Evolutionary conservation across 257 asterid species (phyloP).

Genomic region (Capsicum rhomboideum): DNA sequence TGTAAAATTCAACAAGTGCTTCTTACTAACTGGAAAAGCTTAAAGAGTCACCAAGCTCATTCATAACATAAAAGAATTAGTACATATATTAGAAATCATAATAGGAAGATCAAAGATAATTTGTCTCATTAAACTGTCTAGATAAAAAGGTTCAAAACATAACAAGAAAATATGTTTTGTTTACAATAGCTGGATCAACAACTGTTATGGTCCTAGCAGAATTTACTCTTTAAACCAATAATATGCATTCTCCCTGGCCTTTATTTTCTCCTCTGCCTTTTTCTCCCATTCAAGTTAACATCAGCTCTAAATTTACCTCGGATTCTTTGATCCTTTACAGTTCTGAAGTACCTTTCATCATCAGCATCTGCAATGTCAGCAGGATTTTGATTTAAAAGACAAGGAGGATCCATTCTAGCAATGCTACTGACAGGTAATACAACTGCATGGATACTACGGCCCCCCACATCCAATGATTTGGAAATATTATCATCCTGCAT

Average conservation of each 20-base stretch:
- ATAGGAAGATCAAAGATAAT: background rate
- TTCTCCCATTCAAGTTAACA: conserved; percentile 17
- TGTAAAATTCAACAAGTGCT: background rate
- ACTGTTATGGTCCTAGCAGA: background rate
- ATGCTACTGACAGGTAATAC: background rate
- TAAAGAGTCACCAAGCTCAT: background rate
- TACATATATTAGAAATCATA: background rate
- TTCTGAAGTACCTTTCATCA: conserved; percentile 39
- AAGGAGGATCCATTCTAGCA: background rate
- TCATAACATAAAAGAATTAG: background rate
- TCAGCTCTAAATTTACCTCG: background rate
- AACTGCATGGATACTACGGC: background rate
- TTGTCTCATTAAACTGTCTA: background rate
- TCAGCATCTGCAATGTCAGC: conserved; percentile 56
- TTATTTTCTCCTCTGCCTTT: conserved; percentile 26
- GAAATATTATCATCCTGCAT: background rate
- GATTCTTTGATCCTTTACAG: conserved; percentile 30
- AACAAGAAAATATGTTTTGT: background rate
- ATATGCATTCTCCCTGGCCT: conserved; percentile 6
- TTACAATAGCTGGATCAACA: background rate
- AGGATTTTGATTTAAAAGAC: conserved; percentile 51
- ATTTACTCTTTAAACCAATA: background rate
- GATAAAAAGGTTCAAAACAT: background rate
- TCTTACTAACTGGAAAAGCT: background rate
- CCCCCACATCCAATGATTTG: background rate